Base-by-base conservation (phyloP, 768 basidiomycete species). In the Xerocomus brunneocitrinus region DNA sequence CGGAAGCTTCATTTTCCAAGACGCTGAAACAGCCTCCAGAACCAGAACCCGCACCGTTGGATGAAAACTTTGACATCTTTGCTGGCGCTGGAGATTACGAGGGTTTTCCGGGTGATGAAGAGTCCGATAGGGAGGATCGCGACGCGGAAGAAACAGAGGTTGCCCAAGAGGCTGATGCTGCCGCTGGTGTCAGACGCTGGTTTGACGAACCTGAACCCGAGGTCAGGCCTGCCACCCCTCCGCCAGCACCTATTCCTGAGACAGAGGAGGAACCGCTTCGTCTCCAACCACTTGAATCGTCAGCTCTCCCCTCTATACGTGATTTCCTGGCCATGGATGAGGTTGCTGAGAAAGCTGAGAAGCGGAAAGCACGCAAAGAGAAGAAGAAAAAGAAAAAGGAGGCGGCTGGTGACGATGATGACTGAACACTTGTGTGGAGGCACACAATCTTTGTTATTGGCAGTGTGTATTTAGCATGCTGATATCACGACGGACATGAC, bases 21-120 rank as follows among this genome's bases (percentile, higher is more conserved):
- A 56, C 10, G 38, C 19, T 16, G 2, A 42, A 16, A 49, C 60
- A 48, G 12, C 60, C n/a, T 30, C 52, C 50, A 31, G 58, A 64
- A 46, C 55, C 31, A 0, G 66, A 63, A 31, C 56, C 52, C 5
- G 55, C 63, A 5, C 59, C 66, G 53, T 69, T 73, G 6, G 56
- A 74, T n/a, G 83, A 82, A 19, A 83, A 91, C 49, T 79, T 91
- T 39, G 89, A 95, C 64, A 95, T 97, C 40, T 97, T 97, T 66
- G 88, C 83, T 2, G 93, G 74, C 49, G 89, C 82, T 5, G 92
- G 86, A 8, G 90, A 91, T 46, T 97, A 95, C 63, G 78, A 86
- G 48, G 89, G 89, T 1, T 65, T 88, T 7, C 79, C 71, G 4
- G 82, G 75, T 22, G 80, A 80, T 46, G 79, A 81, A 19, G 82